Base-by-base conservation (phyloP, 305 asterid genomes). In the Rubia occidens region DNA sequence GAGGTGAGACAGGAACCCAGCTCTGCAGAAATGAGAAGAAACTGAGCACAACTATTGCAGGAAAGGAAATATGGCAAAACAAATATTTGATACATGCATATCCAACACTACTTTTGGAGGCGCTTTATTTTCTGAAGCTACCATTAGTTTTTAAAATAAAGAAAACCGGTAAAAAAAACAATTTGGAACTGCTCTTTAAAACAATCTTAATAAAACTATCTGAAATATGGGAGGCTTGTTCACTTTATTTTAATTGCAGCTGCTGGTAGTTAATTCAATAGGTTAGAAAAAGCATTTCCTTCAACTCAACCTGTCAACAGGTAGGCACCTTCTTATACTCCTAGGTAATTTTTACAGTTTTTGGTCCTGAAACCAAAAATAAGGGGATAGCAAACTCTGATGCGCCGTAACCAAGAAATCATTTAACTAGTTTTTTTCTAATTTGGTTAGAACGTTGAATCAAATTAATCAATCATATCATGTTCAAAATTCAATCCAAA, bases 1-100 rank as follows among this genome's bases (percentile, higher is more conserved):
- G 97, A 74, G 95, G 82, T n/a, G 99, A 91, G 69, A 94, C 86
- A 3, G 95, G 81, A 59, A 74, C 79, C 97, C 99, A 94, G 45
- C 77, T 82, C 97, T 94, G 90, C 24, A 60, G 51, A 43, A 74
- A 29, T 39, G 45, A 47, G 26, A 21, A 77, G 54, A 59, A 69
- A 4, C 54, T 56, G 54, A 15, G 17, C 6, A 17, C 32, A 64
- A 42, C 40, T 15, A 53, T 37, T 55, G 42, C 62, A 68, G 62
- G 66, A 8, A 74, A 64, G 44, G 61, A 69, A 60, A 64, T 66
- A 53, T 17, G 44, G 59, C 32, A 43, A 3, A 13, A 9, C 14
- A 64, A 64, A 10, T 17, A 65, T 47, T 43, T 6, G 15, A 45
- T 45, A 2, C n/a, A 66, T 21, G 11, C 0, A 40, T 10, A 65